Evolutionary conservation across 768 basidiomycete genomes (phyloP).

Genomic region (Lyophyllum shimeji): DNA sequence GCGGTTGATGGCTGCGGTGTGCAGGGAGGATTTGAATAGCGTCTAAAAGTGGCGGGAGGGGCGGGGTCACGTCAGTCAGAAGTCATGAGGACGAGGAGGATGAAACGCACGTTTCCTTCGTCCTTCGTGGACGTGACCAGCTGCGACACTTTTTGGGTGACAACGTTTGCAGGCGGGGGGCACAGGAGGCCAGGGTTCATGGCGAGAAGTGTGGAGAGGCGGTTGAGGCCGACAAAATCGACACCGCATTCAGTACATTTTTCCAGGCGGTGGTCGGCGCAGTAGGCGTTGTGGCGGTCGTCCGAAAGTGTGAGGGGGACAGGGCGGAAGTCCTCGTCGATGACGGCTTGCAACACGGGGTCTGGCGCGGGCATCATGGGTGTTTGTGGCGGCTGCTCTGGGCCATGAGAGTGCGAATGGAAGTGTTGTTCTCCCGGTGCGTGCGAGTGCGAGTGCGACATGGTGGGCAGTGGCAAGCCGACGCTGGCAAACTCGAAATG

Average conservation of each 20-base stretch:
- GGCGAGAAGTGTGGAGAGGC: slow-evolving; percentile 68
- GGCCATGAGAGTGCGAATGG: slow-evolving; percentile 44
- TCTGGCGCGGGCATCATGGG: slow-evolving; percentile 54
- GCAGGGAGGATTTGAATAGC: slow-evolving; percentile 75
- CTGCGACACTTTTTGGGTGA: slow-evolving; percentile 73
- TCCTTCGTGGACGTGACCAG: slow-evolving; percentile 83
- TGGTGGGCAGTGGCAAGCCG: slow-evolving; percentile 23
- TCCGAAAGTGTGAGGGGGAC: slow-evolving; percentile 55
- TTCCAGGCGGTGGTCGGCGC: slow-evolving; percentile 65
- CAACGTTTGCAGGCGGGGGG: slow-evolving; percentile 78
- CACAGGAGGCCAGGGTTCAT: slow-evolving; percentile 71
- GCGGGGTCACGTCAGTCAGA: no score
- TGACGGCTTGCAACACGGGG: slow-evolving; percentile 71
- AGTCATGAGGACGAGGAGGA: no score
- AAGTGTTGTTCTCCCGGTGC: slow-evolving; percentile 54
- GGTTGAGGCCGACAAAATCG: slow-evolving; percentile 77
- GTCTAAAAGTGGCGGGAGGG: slow-evolving; percentile 48
- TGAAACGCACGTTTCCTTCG: slow-evolving; percentile 82
- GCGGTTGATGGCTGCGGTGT: slow-evolving; percentile 62
- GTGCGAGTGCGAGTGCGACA: slow-evolving; percentile 69
- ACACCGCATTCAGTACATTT: slow-evolving; percentile 72
- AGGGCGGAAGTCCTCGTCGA: slow-evolving; percentile 69
- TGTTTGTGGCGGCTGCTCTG: slow-evolving; percentile 37
- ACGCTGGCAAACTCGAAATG: neutral
- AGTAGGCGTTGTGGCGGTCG: slow-evolving; percentile 57